Base-by-base conservation (phyloP, 441 rosid genomes). In the Mallotus repandus region DNA sequence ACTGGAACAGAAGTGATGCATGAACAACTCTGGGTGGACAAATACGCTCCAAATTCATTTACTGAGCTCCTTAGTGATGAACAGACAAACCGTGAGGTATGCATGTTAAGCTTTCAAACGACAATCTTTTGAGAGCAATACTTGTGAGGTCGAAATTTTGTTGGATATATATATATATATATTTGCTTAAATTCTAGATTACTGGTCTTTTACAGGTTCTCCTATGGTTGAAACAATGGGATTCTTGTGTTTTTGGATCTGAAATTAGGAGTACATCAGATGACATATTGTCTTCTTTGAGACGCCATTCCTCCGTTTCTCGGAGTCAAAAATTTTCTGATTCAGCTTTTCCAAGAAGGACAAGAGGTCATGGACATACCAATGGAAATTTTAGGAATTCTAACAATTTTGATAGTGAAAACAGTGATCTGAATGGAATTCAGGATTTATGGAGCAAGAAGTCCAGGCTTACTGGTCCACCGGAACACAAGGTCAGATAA, bases 11-110 rank as follows among this genome's bases (percentile, higher is more conserved):
- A 89, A 74, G 74, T 79, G 19, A 70, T 81, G 66, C 85, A 79
- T 74, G 94, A 94, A 77, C 82, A 87, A 74, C 98, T 96, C 70
- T 96, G 99, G 99, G 98, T 94, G 54, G 97, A 96, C 58, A 92
- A 92, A 78, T 94, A 96, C 83, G 87, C 98, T 84, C 99, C 99
- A 60, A 84, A 80, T 80, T 92, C 98, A 70, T 96, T 96, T 76
- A 92, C 97, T 7, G 99, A 96, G 89, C 98, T 96, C 71, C 97
- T 96, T 69, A 94, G 99, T 78, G 99, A 94, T 83, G 99, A 96
- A 77, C 94, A 88, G 72, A 96, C 98, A 70, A 96, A 96, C 80
- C 96, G 99, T 52, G 98, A 96, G 97, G 99, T 90, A 82, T 5
- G 66, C 25, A 53, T 76, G 58, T 66, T 69, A 45, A 49, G 32